Evolutionary conservation across 345 rosid species (phyloP), one percentile per base, ranked within the genome.

Genomic region (Alliaria petiolata): DNA sequence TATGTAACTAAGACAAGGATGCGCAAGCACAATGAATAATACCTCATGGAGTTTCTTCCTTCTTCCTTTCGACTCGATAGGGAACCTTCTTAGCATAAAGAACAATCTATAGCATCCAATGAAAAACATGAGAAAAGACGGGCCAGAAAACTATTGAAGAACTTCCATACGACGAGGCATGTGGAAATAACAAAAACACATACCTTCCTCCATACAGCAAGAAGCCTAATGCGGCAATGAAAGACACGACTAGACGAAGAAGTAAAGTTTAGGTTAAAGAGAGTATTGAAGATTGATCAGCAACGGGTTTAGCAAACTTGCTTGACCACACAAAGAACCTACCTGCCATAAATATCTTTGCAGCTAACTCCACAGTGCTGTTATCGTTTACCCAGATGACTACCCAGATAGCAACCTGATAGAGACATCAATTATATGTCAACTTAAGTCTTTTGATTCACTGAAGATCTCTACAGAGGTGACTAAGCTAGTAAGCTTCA

Each of bases 41-140:
- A 95, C 99, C 98, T 95, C 99, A 16, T 86, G 89, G 64, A 95
- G 98, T 69, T 95, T 95, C 86, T 92, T 95, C 83, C 97, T 84
- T 86, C 98, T 87, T 70, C 98, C 98, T 85, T 88, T 95, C 39
- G 99, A 95, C 81, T 92, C 99, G 30, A 95, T 92, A 25, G 99
- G 98, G 76, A 92, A 92, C 57, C 97, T 88, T 78, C 95, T 87
- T 75, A 92, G 84, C 99, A 95, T 92, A 83, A 90, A 80, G 79
- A 90, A 92, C 72, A 95, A 86, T 74, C 98, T 95, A 80, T 40
- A 81, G 35, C 22, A 71, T 11, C 46, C 20, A 64, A 35, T 60
- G 15, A 55, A 36, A 63, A 7, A 46, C 75, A 39, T 30, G 65
- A 34, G 71, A 40, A 50, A 36, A 70, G n/a, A 39, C 3, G 30